phyloP scores from a whole-genome alignment of 768 basidiomycete genomes.

The Galerina marginata region DNA sequence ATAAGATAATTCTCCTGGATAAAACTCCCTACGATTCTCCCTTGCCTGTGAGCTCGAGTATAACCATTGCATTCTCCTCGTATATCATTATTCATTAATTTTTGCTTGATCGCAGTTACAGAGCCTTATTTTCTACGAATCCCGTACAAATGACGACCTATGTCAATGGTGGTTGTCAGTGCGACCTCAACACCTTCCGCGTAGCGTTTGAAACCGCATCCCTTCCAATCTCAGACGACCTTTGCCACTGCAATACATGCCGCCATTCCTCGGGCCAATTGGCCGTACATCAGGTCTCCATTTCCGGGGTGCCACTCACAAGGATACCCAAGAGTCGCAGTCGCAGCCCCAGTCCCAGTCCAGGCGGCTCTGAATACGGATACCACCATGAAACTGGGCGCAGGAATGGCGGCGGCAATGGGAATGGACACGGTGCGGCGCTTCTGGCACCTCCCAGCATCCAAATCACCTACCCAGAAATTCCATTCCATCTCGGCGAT shows the following conservation, averaged over 20 bases:
- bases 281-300: constrained; percentile 23
- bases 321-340: constrained; percentile 15
- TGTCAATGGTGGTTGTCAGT: constrained; percentile 33
- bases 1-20: too few species aligned
- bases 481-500: constrained; percentile 24
- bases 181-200: constrained; percentile 31
- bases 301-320: constrained; percentile 27
- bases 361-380: constrained; percentile 1
- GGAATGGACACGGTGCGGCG: neutral
- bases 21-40: too few species aligned
- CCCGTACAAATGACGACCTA: constrained; percentile 20
- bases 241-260: constrained; percentile 37
- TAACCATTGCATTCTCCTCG: too few species aligned
- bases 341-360: constrained; percentile 12
- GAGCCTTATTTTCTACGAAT: neutral
- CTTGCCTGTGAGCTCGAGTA: too few species aligned
- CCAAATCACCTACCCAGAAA: constrained; percentile 14
- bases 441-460: constrained; percentile 17
- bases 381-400: neutral
- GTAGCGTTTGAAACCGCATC: constrained; percentile 26
- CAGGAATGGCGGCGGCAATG: neutral
- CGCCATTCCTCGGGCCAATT: constrained; percentile 35
- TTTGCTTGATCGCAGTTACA: too few species aligned
- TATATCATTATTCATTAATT: too few species aligned
- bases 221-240: constrained; percentile 27